Conservation (phyloP, 306 rosid genomes). For the Medicago arabica region DNA sequence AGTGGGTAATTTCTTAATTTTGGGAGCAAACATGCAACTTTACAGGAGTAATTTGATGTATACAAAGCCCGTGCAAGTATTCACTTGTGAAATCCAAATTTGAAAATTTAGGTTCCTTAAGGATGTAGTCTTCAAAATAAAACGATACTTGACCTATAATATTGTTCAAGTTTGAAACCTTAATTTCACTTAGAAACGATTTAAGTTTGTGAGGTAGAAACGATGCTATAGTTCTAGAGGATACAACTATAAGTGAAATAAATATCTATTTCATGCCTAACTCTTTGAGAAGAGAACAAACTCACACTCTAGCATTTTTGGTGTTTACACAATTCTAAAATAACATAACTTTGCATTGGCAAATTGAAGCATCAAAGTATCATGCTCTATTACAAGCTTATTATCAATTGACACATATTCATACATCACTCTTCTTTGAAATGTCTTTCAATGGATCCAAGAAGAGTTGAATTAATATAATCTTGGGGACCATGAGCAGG, state of each 20-base stretch:
- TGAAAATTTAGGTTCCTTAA: not conserved
- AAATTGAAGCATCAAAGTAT: not conserved
- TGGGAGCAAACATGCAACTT: too few species aligned
- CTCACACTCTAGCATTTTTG: too few species aligned
- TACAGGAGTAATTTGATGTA: slow-evolving; percentile 26
- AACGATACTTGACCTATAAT: not conserved
- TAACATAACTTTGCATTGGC: not conserved
- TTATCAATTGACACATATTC: not conserved
- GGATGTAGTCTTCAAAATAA: not conserved
- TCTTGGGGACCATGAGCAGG: slow-evolving; percentile 74
- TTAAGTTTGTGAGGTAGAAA: too few species aligned
- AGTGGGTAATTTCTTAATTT: too few species aligned
- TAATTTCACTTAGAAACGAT: not conserved
- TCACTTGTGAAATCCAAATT: not conserved
- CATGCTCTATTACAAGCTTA: not conserved
- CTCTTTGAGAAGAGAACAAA: too few species aligned
- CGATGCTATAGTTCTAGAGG: too few species aligned
- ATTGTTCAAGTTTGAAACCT: not conserved
- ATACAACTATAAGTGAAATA: not conserved
- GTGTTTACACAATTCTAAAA: not conserved
- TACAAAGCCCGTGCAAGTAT: not conserved
- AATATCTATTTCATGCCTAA: too few species aligned
- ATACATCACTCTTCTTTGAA: slow-evolving; percentile 40
- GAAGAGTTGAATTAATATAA: slow-evolving; percentile 68
- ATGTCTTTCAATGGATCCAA: slow-evolving; percentile 52